Evolutionary conservation across 345 rosid genomes (phyloP).

Genomic region (Ricinus communis): DNA sequence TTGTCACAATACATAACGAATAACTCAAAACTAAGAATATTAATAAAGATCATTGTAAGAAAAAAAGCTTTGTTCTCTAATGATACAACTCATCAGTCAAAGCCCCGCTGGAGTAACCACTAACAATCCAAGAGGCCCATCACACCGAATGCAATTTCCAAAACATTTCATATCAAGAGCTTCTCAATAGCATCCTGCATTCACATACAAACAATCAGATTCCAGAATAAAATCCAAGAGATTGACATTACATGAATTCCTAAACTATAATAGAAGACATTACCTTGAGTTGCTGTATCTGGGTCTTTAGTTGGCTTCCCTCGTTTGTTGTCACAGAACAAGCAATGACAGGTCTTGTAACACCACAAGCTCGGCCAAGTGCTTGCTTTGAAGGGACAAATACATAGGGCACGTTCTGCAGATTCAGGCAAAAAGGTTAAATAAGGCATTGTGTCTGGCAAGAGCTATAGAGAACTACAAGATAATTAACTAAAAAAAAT

Average conservation of each 20-base stretch:
- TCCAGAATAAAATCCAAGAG: background rate
- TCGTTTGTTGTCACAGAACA: constrained; percentile 85
- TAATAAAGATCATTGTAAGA: background rate
- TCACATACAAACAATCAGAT: background rate
- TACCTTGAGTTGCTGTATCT: constrained; percentile 89
- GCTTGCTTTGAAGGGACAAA: constrained; percentile 98
- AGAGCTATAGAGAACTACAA: background rate
- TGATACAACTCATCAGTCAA: constrained; percentile 24
- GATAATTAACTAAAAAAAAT: background rate
- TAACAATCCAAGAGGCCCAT: constrained; percentile 67
- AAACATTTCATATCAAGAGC: constrained; percentile 59
- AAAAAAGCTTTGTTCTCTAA: background rate
- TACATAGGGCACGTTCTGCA: constrained; percentile 95
- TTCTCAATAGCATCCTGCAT: constrained; percentile 96
- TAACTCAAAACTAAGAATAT: constrained; percentile 5
- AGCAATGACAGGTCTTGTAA: constrained; percentile 90
- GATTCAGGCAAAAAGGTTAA: constrained; percentile 2
- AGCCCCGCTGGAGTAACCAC: constrained; percentile 36
- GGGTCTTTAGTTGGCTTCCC: constrained; percentile 80
- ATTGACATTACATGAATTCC: background rate
- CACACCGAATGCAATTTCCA: constrained; percentile 59
- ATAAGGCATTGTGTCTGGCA: background rate
- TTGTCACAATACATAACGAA: background rate
- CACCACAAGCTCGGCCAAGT: constrained; percentile 97
- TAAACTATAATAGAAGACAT: background rate